These are phyloP conservation scores for Metschnikowia vanudenii DNA, from an alignment of 805 yeast genomes.

Conservation along the genomic window DNA sequence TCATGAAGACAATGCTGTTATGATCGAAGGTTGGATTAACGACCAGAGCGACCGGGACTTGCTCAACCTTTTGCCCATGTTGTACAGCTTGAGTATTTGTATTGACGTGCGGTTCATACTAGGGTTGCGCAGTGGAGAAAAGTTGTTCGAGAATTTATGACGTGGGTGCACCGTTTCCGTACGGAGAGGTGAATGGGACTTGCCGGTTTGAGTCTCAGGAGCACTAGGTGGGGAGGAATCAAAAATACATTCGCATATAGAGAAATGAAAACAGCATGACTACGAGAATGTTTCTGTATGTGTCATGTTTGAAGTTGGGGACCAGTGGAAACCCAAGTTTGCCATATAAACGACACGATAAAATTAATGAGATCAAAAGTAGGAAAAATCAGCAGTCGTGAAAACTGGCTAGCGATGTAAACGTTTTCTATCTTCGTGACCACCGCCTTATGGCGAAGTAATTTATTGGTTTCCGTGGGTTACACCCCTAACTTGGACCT, in stretches of 20 bases:
- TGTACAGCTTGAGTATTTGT: slow-evolving; percentile 71
- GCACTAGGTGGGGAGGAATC: background rate
- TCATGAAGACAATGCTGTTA: slow-evolving; percentile 85
- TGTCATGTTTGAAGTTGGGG: too few species aligned
- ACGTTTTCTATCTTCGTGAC: too few species aligned
- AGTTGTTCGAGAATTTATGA: slow-evolving; percentile 44
- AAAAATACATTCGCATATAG: slow-evolving; percentile 2
- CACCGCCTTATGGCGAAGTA: too few species aligned
- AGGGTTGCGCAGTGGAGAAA: slow-evolving; percentile 72
- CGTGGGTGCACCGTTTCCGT: background rate
- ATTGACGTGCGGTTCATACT: slow-evolving; percentile 81
- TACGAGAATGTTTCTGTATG: background rate
- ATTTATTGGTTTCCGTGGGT: too few species aligned
- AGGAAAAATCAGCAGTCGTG: too few species aligned
- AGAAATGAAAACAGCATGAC: background rate
- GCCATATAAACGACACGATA: too few species aligned
- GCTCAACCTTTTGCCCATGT: slow-evolving; percentile 75
- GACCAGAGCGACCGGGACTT: slow-evolving; percentile 90
- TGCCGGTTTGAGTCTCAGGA: slow-evolving; percentile 9
- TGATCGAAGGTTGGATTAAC: slow-evolving; percentile 96
- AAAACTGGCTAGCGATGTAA: too few species aligned
- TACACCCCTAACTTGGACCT: too few species aligned
- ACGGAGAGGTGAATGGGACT: background rate
- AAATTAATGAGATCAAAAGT: too few species aligned
- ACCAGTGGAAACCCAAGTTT: too few species aligned